Evolutionary conservation across 176 grass and related monocot species (phyloP), one percentile per base, ranked within the genome.

Genomic region (Puccinellia tenuiflora): DNA sequence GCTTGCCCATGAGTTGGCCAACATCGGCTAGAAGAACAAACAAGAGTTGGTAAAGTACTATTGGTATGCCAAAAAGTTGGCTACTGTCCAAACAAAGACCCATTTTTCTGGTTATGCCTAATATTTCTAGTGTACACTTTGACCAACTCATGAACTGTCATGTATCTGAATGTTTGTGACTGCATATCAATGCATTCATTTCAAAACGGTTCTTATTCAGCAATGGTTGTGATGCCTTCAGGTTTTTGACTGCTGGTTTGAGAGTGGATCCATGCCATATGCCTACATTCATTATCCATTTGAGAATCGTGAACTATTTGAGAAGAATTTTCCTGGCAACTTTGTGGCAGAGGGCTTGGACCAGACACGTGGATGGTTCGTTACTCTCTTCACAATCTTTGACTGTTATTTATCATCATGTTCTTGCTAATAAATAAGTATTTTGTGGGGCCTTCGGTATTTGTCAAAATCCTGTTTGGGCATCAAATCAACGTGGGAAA

Each of bases 241-340:
- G 96, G 96, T 99, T 82, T 99, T 99, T 7, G 96, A 99, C 68
- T 99, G 96, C 83, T 99, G 96, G 96, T 99, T 99, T 80, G 96
- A 99, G 84, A 99, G 96, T 78, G 93, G 93, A 43, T 99, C 93
- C 8, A 99, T 99, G 96, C 96, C 96, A 77, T 99, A 96, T 88
- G 96, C 96, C 30, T 96, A 96, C 83, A 92, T 99, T 90, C 96
- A 99, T 77, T 99, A 99, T 65, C 96, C 96, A 83, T 99, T 99
- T 78, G 96, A 99, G 88, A 99, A 99, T 85, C 85, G 85, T 68
- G 96, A 92, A 71, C 83, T 96, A 47, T 99, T 99, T 77, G 93
- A 99, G 74, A 94, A 96, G 59, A 99, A 99, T 70, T 99, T 99
- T 81, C 96, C 96, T 66, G 96, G 96, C 20, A 92, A 99, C 78